A percentile compares a stretch with the other conserved stretches of the same genome.
phyloP scores from a whole-genome alignment of 441 rosid genomes.

The Erysimum cheiri region DNA sequence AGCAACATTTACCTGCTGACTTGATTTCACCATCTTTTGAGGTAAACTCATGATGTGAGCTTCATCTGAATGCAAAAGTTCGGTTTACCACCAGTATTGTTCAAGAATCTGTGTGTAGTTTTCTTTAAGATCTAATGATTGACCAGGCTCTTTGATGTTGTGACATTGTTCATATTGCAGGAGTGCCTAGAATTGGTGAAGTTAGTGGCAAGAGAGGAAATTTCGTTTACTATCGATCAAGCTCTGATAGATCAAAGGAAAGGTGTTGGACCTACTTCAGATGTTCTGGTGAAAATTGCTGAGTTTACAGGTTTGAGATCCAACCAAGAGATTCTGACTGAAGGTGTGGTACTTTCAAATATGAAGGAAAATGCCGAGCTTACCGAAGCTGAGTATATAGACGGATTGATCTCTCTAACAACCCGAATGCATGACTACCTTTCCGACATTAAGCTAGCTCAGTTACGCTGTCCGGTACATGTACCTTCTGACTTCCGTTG shows the following conservation, averaged over 20 bases:
- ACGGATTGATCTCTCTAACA: constrained; percentile 65
- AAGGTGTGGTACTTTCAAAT: constrained; percentile 84
- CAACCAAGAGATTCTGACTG: constrained; percentile 89
- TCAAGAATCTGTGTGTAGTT: not conserved
- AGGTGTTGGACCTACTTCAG: constrained; percentile 61
- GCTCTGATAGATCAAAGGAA: constrained; percentile 63
- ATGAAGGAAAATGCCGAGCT: constrained; percentile 79
- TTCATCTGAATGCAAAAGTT: constrained; percentile 6
- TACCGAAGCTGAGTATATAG: constrained; percentile 64
- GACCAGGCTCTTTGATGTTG: constrained; percentile 5
- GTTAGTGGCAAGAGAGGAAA: constrained; percentile 61
- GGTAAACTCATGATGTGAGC: constrained; percentile 51
- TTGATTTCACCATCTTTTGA: constrained; percentile 72
- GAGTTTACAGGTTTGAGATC: constrained; percentile 75
- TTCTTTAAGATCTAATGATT: not conserved
- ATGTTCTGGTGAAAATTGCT: constrained; percentile 66
- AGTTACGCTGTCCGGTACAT: constrained; percentile 60
- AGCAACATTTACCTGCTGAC: constrained; percentile 64
- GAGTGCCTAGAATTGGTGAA: constrained; percentile 66
- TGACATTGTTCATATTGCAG: constrained; percentile 52
- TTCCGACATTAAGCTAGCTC: constrained; percentile 66
- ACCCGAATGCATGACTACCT: constrained; percentile 77
- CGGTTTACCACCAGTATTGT: too few relatives aligned
- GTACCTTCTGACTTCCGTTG: constrained; percentile 91
- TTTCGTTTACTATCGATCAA: constrained; percentile 56